Base-by-base conservation (phyloP, 2,329 filamentous ascomycete species). In the Gliomastix tumulicola region DNA sequence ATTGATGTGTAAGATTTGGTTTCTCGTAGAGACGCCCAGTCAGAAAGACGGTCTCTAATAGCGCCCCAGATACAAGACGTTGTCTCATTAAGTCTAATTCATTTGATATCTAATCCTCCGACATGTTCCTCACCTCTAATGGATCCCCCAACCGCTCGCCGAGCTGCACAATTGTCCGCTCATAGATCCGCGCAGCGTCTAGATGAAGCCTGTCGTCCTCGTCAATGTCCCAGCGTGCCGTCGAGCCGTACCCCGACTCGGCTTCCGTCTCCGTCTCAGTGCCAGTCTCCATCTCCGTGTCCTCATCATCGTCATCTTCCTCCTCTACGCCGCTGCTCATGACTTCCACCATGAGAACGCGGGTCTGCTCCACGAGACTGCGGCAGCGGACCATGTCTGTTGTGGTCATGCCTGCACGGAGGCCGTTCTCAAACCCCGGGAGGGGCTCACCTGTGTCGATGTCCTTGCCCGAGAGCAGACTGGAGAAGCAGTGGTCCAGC, bases 331-430 rank as follows among this genome's bases (percentile, higher is more conserved):
- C 49, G 17, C 44, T 67, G 41, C 71, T 74, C 66, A 88, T 72
- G 13, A 79, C 72, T 41, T 85, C 79, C 2, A 88, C 76, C 39
- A 90, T 76, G 6, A 77, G 59, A 7, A 88, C 63, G 19, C 89
- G 71, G 13, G 84, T 85, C 45, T 82, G 75, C 53, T 94, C 85
- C 1, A 88, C 84, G 21, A 94, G 65, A 50, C 85, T 86, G 52
- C 85, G 83, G 44, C 89, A 83, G 28, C 90, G 76, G 7, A 97
- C 88, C 70, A 92, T 94, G 56, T 96, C 88, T 1, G 85, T 90
- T 15, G 61, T 67, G 2, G 80, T 88, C 66, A 86, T 82, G 1
- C 86, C 82, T 1, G 79, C 76, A 1, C 68, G 60, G 6, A 69
- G 63, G 1, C 74, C 74, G 7, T 65, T 69, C 44, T 79, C 75